A percentile compares a stretch with the other conserved stretches of the same genome.
These are phyloP conservation scores for Trichoderma breve DNA, from an alignment of 2,329 filamentous ascomycete species.

Conservation along the genomic window DNA sequence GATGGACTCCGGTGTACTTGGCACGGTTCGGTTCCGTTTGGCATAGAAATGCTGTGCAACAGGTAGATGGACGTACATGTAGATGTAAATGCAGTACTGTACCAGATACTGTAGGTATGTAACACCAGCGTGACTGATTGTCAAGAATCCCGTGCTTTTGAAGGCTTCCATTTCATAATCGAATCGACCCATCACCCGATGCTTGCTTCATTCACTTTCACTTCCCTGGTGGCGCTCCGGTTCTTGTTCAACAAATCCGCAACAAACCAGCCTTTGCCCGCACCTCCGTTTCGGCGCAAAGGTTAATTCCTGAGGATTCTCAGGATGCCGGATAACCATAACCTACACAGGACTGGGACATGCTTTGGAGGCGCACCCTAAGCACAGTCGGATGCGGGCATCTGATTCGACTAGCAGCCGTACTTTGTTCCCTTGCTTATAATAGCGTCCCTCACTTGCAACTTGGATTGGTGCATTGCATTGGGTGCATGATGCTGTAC, in stretches of 20 bases:
- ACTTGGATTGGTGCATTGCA: background rate
- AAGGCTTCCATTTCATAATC: background rate
- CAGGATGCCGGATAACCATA: background rate
- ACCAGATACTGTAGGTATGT: background rate
- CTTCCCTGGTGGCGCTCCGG: background rate
- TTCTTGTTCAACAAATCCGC: background rate
- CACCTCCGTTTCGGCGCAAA: background rate
- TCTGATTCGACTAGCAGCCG: background rate
- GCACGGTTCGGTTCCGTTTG: background rate
- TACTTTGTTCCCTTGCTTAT: background rate
- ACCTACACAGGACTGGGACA: background rate
- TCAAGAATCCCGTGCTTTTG: background rate
- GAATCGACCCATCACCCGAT: background rate
- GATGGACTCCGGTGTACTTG: background rate
- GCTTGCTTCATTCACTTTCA: no score
- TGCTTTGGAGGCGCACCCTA: constrained; percentile 4
- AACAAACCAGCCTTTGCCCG: background rate
- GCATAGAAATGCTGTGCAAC: background rate
- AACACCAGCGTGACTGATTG: background rate
- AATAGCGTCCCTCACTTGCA: background rate
- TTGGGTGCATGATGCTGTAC: background rate
- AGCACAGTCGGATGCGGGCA: background rate
- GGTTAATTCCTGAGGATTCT: background rate
- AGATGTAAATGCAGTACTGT: no score
- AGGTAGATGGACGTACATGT: background rate